These are phyloP conservation scores for Trichoderma koningiopsis DNA, from an alignment of 2,329 filamentous ascomycete species.

Conservation along the genomic window DNA sequence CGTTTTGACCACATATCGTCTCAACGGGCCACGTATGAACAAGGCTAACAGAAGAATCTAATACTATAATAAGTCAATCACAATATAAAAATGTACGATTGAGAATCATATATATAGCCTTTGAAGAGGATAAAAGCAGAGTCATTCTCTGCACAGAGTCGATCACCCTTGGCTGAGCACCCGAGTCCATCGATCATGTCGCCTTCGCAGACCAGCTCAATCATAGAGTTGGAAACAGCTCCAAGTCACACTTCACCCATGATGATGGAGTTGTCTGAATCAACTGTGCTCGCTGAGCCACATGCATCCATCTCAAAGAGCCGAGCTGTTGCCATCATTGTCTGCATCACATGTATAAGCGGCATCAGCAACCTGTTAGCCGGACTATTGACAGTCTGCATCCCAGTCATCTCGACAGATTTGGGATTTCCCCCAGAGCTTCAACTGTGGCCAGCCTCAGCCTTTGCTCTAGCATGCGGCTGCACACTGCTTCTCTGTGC, in stretches of 20 bases:
- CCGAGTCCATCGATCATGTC: not conserved
- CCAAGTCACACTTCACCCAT: not conserved
- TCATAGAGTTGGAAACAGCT: not conserved
- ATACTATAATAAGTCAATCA: too few relatives aligned
- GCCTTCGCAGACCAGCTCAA: not conserved
- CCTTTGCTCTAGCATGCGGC: slow-evolving; percentile 13
- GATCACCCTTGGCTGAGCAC: not conserved
- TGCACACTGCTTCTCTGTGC: slow-evolving; percentile 21
- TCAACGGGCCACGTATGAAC: too few relatives aligned
- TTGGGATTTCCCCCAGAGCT: slow-evolving; percentile 1
- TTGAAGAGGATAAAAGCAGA: not conserved
- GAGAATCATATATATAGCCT: too few relatives aligned
- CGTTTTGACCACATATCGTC: too few relatives aligned
- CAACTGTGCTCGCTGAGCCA: not conserved
- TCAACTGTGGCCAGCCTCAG: not conserved
- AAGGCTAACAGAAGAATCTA: too few relatives aligned
- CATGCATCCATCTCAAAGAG: not conserved
- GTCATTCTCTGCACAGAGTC: not conserved
- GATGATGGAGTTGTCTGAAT: not conserved
- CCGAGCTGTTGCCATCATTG: slow-evolving; percentile 13
- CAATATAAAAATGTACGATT: too few relatives aligned
- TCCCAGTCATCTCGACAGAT: slow-evolving; percentile 18
- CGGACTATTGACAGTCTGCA: slow-evolving; percentile 24
- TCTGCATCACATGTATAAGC: slow-evolving; percentile 11
- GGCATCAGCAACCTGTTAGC: slow-evolving; percentile 18